Conservation (phyloP, 805 yeast species). For the Priceomyces castillae region DNA sequence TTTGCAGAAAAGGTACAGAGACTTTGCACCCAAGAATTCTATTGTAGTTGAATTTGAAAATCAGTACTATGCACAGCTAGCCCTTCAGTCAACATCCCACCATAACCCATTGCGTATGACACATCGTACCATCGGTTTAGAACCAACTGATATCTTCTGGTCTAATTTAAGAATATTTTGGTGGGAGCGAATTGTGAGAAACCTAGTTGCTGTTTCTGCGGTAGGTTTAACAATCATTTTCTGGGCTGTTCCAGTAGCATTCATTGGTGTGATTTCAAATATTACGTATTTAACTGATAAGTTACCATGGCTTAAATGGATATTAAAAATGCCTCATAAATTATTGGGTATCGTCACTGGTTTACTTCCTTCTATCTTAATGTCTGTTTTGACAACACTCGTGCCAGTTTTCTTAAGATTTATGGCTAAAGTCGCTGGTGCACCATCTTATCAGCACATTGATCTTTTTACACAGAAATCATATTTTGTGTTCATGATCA, state of each 20-base stretch:
- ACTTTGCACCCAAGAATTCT: slow-evolving; percentile 66
- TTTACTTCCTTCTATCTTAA: slow-evolving; percentile 75
- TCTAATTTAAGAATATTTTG: slow-evolving; percentile 70
- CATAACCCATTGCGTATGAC: slow-evolving; percentile 63
- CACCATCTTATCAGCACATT: slow-evolving; percentile 52
- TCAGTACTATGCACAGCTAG: slow-evolving; percentile 73
- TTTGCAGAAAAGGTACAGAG: slow-evolving; percentile 50
- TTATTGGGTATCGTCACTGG: slow-evolving; percentile 85
- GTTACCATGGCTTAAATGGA: slow-evolving; percentile 72
- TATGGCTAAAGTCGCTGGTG: slow-evolving; percentile 61
- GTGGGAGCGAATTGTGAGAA: slow-evolving; percentile 70
- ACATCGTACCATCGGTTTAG: slow-evolving; percentile 61
- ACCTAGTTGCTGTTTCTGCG: slow-evolving; percentile 49
- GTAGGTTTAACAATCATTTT: slow-evolving; percentile 64
- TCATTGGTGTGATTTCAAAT: slow-evolving; percentile 91
- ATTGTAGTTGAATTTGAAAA: slow-evolving; percentile 76
- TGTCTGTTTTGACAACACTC: slow-evolving; percentile 79
- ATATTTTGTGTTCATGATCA: slow-evolving; percentile 66
- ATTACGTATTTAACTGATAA: slow-evolving; percentile 67
- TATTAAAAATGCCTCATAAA: slow-evolving; percentile 66
- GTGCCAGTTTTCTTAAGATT: slow-evolving; percentile 81
- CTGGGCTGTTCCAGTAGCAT: slow-evolving; percentile 98
- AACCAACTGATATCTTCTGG: slow-evolving; percentile 67
- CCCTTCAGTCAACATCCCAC: slow-evolving; percentile 59
- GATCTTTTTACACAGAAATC: slow-evolving; percentile 67